A percentile compares a stretch with the other conserved stretches of the same genome.
These are phyloP conservation scores for Lipomyces starkeyi DNA, from an alignment of 805 yeast species.

Conservation along the genomic window DNA sequence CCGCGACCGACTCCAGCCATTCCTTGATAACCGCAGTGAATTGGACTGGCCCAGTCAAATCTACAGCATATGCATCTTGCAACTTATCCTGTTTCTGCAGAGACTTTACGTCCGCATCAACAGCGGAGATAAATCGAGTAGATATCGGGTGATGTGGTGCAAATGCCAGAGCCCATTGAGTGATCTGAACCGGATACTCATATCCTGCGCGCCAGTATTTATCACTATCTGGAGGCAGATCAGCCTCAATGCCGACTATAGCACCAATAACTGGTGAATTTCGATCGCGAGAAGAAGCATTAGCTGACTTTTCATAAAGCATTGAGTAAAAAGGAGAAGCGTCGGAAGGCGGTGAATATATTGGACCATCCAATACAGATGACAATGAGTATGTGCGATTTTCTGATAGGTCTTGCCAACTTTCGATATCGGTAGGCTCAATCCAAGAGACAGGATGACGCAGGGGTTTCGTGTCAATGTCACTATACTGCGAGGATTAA, in stretches of 20 bases:
- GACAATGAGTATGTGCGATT: conserved; percentile 8
- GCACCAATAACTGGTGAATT: neutral
- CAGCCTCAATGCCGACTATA: conserved; percentile 12
- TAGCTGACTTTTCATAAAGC: conserved; percentile 1
- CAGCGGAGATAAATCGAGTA: conserved; percentile 5
- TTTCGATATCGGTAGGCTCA: neutral
- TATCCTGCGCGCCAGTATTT: conserved; percentile 9
- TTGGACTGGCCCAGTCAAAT: conserved; percentile 14
- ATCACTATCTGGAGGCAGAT: conserved; percentile 1
- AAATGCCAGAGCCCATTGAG: conserved; percentile 6
- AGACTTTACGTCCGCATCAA: conserved; percentile 6
- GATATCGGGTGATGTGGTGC: conserved; percentile 15
- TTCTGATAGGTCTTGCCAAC: conserved; percentile 4
- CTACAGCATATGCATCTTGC: conserved; percentile 6
- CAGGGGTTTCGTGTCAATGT: conserved; percentile 12
- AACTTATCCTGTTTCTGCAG: conserved; percentile 1
- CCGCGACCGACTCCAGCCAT: conserved; percentile 8
- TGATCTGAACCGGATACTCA: conserved; percentile 9
- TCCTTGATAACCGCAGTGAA: conserved; percentile 5
- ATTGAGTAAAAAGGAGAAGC: conserved; percentile 2
- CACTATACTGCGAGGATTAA: conserved; percentile 7
- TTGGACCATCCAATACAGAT: neutral
- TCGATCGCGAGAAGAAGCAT: neutral
- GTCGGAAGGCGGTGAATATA: conserved; percentile 6
- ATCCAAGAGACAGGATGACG: conserved; percentile 15